Evolutionary conservation across 345 rosid species (phyloP).

Genomic region (Pistacia atlantica): DNA sequence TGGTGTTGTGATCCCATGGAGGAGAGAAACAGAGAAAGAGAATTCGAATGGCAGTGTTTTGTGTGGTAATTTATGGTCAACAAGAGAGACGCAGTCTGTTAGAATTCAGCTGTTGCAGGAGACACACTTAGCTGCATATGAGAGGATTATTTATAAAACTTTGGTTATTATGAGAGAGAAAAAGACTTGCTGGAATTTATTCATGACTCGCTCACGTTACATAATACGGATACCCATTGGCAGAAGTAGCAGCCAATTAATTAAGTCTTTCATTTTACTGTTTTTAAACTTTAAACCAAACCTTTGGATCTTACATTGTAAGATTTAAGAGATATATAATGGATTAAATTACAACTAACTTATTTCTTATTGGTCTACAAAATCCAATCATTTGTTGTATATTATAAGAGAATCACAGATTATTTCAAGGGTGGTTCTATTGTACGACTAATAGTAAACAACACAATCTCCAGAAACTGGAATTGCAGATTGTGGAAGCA

Average conservation of each 20-base stretch:
- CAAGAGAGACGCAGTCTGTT: conserved; percentile 8
- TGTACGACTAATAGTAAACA: too few species aligned
- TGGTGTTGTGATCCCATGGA: conserved; percentile 20
- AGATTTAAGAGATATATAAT: too few species aligned
- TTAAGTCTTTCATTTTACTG: too few species aligned
- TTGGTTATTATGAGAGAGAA: neutral
- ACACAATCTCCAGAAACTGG: neutral
- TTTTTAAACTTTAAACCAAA: too few species aligned
- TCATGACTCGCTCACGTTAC: too few species aligned
- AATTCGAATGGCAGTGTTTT: conserved; percentile 5
- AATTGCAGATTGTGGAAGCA: conserved; percentile 5
- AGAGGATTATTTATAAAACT: neutral
- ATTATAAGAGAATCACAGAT: neutral
- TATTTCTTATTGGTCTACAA: neutral
- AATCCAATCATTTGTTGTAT: neutral
- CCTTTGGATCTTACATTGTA: neutral
- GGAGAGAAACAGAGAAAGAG: neutral
- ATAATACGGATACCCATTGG: neutral
- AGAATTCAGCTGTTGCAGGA: neutral
- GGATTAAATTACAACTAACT: too few species aligned
- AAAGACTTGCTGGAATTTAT: neutral
- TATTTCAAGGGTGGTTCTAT: too few species aligned
- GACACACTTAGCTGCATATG: neutral
- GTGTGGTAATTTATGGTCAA: conserved; percentile 15
- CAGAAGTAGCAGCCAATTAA: too few species aligned